Evolutionary conservation across 768 basidiomycete species (phyloP), one percentile per base, ranked within the genome.

Genomic region (Symmetrospora coprosmae): DNA sequence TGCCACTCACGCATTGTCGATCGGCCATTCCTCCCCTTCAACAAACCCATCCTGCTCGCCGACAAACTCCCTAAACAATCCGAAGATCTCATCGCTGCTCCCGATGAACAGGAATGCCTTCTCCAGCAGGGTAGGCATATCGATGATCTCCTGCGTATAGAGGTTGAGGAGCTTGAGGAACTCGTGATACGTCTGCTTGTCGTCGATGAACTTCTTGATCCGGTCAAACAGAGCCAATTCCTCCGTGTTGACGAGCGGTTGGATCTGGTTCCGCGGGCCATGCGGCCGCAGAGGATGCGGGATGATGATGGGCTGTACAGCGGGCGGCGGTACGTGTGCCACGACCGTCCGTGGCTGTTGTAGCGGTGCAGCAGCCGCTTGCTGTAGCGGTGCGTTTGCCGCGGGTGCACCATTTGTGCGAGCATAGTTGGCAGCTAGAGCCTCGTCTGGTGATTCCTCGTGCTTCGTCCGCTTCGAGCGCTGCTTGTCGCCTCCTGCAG

Each of bases 161-260:
- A 97, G 77, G 70, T 82, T 85, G 50, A 97, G 78, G 27, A 97
- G 77, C 74, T 92, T 96, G 68, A 97, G 75, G 73, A 97, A 97
- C 66, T 97, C 92, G 67, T 92, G 64, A 64, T 77, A 77, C 19
- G 70, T 70, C 19, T 71, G 70, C 46, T 74, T 74, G 68, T 78
- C 74, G 65, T 78, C 76, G 67, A 76, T 71, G 64, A 69, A 69
- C 64, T 76, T 76, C 68, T 77, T 78, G 68, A 89, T 86, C 39
- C 86, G 82, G 69, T 97, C 94, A 70, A 97, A 97, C 78, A 97
- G 97, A 13, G 85, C 75, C 31, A 90, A 79, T 69, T 94, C 89
- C 62, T 87, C 85, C 6, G 49, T 61, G 41, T 59, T 56, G 2
- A 68, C 65, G n/a, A 68, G 64, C 4, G 64, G 53, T 63, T 68